phyloP scores from a whole-genome alignment of 176 grass and related monocot species.

The Paspalum vaginatum region DNA sequence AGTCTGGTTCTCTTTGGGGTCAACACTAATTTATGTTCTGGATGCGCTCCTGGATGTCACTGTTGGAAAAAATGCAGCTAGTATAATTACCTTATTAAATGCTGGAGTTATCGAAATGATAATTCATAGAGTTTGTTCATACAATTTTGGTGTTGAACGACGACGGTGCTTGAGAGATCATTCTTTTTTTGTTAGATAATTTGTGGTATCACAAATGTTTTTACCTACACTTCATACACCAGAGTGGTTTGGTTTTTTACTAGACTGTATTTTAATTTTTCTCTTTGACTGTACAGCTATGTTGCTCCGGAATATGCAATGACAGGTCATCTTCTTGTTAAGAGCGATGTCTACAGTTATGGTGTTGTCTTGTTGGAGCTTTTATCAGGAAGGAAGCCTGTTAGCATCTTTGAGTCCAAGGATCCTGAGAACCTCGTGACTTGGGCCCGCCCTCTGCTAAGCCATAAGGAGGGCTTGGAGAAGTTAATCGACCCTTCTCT shows the following conservation, averaged over 20 bases:
- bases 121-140: background rate
- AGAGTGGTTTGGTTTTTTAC: conserved; percentile 28
- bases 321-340: conserved; percentile 94
- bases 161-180: conserved; percentile 10
- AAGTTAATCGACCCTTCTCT: conserved; percentile 79
- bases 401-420: conserved; percentile 71
- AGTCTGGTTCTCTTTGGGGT: conserved; percentile 9
- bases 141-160: conserved; percentile 3
- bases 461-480: conserved; percentile 70
- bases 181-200: conserved; percentile 6
- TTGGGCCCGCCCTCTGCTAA: conserved; percentile 87
- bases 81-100: background rate
- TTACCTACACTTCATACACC: conserved; percentile 3
- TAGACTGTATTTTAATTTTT: conserved; percentile 36
- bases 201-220: conserved; percentile 12
- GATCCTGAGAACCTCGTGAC: conserved; percentile 87
- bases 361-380: conserved; percentile 95
- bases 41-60: background rate
- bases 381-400: conserved; percentile 91
- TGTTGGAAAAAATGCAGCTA: background rate
- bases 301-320: conserved; percentile 99
- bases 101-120: background rate
- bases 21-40: background rate
- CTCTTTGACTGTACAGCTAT: conserved; percentile 58
- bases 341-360: conserved; percentile 97